Evolutionary conservation across 2,329 filamentous ascomycete genomes (phyloP).

Genomic region (Talaromyces pinophilus): DNA sequence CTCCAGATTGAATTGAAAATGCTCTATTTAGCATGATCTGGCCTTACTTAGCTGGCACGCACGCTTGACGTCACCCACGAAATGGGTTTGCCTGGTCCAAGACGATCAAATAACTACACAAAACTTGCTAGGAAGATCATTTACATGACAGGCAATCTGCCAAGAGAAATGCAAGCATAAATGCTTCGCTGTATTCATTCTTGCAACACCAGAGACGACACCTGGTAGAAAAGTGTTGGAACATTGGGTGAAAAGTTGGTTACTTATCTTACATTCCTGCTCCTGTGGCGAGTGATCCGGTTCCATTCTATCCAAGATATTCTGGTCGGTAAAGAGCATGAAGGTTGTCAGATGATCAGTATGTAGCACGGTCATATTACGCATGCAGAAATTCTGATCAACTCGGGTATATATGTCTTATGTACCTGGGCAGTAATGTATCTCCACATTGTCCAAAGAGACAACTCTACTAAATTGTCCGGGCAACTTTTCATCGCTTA

Average conservation of each 20-base stretch:
- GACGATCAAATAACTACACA: not conserved
- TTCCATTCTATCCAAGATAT: not conserved
- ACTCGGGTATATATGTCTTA: too few species aligned
- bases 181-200: too few species aligned
- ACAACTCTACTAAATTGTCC: not conserved
- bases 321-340: not conserved
- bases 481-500: not conserved
- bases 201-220: not conserved
- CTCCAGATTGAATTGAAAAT: too few species aligned
- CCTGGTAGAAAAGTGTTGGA: not conserved
- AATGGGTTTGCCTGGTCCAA: not conserved
- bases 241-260: not conserved
- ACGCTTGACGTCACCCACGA: slow-evolving; percentile 6
- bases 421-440: not conserved
- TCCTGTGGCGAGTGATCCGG: not conserved
- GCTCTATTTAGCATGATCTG: too few species aligned
- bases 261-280: not conserved
- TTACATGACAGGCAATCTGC: not conserved
- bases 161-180: not conserved
- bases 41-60: not conserved
- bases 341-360: not conserved
- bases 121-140: not conserved
- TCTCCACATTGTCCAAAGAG: not conserved
- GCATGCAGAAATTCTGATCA: not conserved
- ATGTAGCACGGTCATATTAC: not conserved